Base-by-base conservation (phyloP, 179 eudicot species). In the Spinacia oleracea region DNA sequence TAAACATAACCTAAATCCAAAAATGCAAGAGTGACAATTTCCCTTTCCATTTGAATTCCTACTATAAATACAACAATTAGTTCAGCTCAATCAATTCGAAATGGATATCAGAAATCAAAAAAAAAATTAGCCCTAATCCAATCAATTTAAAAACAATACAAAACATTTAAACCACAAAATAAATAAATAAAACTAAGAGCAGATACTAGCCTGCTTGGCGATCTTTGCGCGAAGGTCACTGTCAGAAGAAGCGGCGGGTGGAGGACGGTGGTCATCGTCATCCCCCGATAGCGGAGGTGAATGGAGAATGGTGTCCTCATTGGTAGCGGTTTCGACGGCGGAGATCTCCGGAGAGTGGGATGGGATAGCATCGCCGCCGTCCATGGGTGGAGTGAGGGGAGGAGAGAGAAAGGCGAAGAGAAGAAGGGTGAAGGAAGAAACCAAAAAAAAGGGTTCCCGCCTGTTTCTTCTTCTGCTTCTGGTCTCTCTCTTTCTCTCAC, bases 191-290 rank as follows among this genome's bases (percentile, higher is more conserved):
- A 67, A 34, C 14, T 15, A 34, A 45, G 27, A 60, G 62, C 25
- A 73, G 69, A 50, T n/a, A 63, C 48, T 32, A 50, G 60, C 97
- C 97, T 92, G 97, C 82, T 86, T 91, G 76, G 89, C 79, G 74
- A 92, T 89, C 87, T 82, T 88, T 75, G 85, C 78, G 21, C 87
- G 89, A 40, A 91, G 35, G 18, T 78, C 92, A 72, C 75, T 86
- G 74, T 82, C 88, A n/a, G 85, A 60, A 14, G 86, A 84, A 27
- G 51, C 75, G 42, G 73, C 64, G 29, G 77, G 9, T 8, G 65
- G 66, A 31, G 77, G 77, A 2, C 38, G 81, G 20, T 78, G 85
- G 43, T 32, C 79, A 4, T 40, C 78, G 58, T 85, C 89, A 29
- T 63, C 88, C 40, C 40, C 40, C 18, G 86, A 72, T 63, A 87